Base-by-base conservation (phyloP, 441 rosid species). In the Erodium texanum region DNA sequence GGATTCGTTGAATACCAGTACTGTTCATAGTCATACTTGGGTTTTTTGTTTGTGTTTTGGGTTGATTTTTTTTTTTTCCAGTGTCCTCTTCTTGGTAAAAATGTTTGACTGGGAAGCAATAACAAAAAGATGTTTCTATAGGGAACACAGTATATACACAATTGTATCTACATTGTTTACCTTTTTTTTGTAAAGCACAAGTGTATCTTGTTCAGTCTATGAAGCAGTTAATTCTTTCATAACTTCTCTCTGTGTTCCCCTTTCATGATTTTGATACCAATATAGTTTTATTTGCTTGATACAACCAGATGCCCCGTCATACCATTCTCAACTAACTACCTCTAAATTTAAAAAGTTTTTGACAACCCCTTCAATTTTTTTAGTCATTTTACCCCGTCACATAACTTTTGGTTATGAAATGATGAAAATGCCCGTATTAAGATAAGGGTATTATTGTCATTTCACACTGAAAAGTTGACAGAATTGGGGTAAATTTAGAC, bases 21-120 rank as follows among this genome's bases (percentile, higher is more conserved):
- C 6, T 76, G 82, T 77, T 75, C 45, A 81, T 82, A 79, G 76
- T 65, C 65, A 67, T 72, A 68, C 71, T 67, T 56, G 56, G 15
- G 12, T 18, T 34, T 64, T 16, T 29, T 38, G 10, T 18, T 16
- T 0, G 10, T 32, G 23, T 54, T 38, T 3, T 7, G 7, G 24
- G 18, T 48, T 43, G 2, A 7, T 11, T 27, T 1, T 27, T 27
- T 27, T 27, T 27, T 27, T 27, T 27, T 27, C 29, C 29, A 27
- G 29, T 27, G 29, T 27, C 29, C 4, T 27, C 4, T 4, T 27
- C 4, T 27, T 27, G 2, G 29, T 27, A 27, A 27, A 27, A 27
- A 27, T 27, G 4, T 27, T 27, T 27, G 29, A 4, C 29, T 1
- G 4, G 1, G 29, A 27, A 27, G 48, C 8, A 11, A 6, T 50